Conservation (phyloP, 73 alveolate genomes). For the Paramecium bursaria region DNA sequence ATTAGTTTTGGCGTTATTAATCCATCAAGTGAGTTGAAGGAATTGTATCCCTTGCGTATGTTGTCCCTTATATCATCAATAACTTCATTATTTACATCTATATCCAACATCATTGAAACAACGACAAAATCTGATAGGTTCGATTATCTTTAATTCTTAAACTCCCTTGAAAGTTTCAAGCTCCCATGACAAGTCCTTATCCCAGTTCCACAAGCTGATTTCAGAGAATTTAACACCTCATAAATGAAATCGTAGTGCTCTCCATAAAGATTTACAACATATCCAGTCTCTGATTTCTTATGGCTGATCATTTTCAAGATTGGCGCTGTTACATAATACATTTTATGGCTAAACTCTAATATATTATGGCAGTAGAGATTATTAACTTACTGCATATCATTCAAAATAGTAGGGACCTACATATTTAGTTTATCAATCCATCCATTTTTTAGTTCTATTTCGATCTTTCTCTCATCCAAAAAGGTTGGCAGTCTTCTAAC, state of each 20-base stretch:
- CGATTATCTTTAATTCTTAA: neutral
- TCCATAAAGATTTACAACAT: slow-evolving; percentile 15
- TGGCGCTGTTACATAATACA: slow-evolving; percentile 19
- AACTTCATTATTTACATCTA: slow-evolving; percentile 13
- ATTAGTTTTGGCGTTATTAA: neutral
- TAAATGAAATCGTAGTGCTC: slow-evolving; percentile 12
- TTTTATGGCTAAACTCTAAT: neutral
- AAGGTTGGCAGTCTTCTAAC: slow-evolving; percentile 49
- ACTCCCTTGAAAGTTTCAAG: slow-evolving; percentile 18
- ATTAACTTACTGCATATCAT: neutral
- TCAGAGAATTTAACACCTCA: slow-evolving; percentile 34
- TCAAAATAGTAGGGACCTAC: neutral
- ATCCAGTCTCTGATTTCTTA: neutral
- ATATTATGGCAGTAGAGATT: slow-evolving; percentile 20
- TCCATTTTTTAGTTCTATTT: neutral
- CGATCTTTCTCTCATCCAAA: slow-evolving; percentile 3
- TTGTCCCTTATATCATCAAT: neutral
- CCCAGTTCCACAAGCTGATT: slow-evolving; percentile 19
- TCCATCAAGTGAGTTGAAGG: slow-evolving; percentile 10
- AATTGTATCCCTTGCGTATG: neutral
- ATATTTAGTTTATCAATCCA: slow-evolving; percentile 32
- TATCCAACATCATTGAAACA: neutral
- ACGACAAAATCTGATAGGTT: slow-evolving; percentile 10
- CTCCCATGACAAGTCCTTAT: neutral
- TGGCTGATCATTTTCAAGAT: neutral